These are phyloP conservation scores for Pecoramyces ruminantium DNA, from an alignment of 192 early-diverging fungal genomes.

Conservation along the genomic window DNA sequence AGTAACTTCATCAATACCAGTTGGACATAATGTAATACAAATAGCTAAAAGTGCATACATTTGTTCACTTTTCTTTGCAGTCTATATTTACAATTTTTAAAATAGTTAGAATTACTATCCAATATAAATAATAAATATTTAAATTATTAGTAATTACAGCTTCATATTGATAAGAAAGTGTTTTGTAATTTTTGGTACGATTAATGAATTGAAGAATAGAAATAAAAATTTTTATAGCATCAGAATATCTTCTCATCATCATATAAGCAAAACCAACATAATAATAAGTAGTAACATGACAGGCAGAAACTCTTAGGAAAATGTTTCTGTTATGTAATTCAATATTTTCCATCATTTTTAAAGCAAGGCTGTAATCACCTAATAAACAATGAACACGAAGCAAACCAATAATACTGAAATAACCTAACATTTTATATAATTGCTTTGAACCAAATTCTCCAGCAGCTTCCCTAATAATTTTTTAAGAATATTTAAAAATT, in stretches of 20 bases:
- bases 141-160: constrained; percentile 27
- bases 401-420: constrained; percentile 85
- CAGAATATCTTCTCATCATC: constrained; percentile 95
- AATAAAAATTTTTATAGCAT: constrained; percentile 82
- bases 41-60: constrained; percentile 88
- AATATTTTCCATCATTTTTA: constrained; percentile 92
- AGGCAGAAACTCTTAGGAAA: constrained; percentile 88
- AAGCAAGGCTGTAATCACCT: constrained; percentile 86
- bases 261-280: constrained; percentile 94
- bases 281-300: constrained; percentile 94
- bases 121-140: too few species aligned
- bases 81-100: constrained; percentile 18
- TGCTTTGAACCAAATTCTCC: constrained; percentile 75
- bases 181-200: constrained; percentile 87
- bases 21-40: constrained; percentile 80
- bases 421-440: constrained; percentile 93
- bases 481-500: background rate
- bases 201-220: constrained; percentile 79
- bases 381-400: constrained; percentile 88
- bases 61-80: constrained; percentile 82
- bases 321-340: constrained; percentile 74
- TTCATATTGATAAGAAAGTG: constrained; percentile 78
- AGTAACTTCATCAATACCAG: constrained; percentile 81
- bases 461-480: constrained; percentile 44
- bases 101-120: too few species aligned